Conservation (phyloP, 495 filamentous ascomycete species). For the Penicillium ucsense region DNA sequence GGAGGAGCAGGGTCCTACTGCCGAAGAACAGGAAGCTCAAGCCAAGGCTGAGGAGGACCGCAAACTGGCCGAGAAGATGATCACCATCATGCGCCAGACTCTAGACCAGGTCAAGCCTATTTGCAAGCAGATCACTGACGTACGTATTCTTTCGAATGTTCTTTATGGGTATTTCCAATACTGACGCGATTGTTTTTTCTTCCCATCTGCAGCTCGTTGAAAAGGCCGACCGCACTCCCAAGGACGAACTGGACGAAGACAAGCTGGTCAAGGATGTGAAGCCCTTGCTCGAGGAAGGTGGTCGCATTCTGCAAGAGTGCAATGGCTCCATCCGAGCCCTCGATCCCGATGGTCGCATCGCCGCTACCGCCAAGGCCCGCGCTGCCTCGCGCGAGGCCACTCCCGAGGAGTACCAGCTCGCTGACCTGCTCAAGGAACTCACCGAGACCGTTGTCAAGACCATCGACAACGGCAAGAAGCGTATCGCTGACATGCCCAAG, state of each 20-base stretch:
- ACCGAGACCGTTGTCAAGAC: constrained; percentile 54
- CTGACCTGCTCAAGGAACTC: constrained; percentile 71
- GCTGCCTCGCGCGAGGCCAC: constrained; percentile 72
- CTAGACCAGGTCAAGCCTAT: constrained; percentile 77
- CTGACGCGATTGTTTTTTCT: constrained; percentile 8
- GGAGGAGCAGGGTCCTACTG: constrained; percentile 21
- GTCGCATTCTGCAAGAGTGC: constrained; percentile 72
- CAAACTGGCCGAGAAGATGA: constrained; percentile 72
- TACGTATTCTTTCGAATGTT: constrained; percentile 20
- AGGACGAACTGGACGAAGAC: constrained; percentile 88
- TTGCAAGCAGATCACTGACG: constrained; percentile 78
- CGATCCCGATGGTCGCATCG: constrained; percentile 80
- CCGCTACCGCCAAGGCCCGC: constrained; percentile 77
- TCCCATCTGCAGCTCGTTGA: constrained; percentile 53
- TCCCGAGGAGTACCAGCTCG: constrained; percentile 76
- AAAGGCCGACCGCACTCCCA: constrained; percentile 69
- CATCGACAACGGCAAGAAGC: constrained; percentile 80
- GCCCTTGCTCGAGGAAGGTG: constrained; percentile 78
- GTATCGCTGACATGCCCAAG: constrained; percentile 82
- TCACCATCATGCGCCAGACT: constrained; percentile 61
- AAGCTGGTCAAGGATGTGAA: constrained; percentile 75
- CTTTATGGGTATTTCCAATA: neutral
- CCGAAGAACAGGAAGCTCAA: constrained; percentile 45
- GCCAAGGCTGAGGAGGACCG: constrained; percentile 55
- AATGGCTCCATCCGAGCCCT: constrained; percentile 85